Evolutionary conservation across 129 eudicot species (phyloP).

Genomic region (Centrapalus pauciflorus): DNA sequence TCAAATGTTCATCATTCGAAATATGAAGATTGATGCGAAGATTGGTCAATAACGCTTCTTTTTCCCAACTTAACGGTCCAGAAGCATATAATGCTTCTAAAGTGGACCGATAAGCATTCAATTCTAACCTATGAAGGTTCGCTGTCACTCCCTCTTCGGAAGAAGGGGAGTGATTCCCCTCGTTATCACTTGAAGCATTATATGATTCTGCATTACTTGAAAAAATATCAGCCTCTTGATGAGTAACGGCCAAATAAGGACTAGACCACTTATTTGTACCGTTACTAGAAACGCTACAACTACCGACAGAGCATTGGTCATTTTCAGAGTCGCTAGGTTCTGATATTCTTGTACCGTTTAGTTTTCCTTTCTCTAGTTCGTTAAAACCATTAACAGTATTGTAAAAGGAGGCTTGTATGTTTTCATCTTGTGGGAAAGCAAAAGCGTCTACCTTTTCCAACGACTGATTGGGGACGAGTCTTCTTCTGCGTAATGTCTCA

Average conservation of each 20-base stretch:
- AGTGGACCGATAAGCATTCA: slow-evolving; percentile 87
- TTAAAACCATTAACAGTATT: slow-evolving; percentile 20
- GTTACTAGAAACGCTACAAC: slow-evolving; percentile 51
- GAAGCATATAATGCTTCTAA: slow-evolving; percentile 80
- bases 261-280: slow-evolving; percentile 27
- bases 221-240: slow-evolving; percentile 31
- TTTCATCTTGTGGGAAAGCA: slow-evolving; percentile 38
- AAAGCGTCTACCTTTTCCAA: slow-evolving; percentile 58
- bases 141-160: slow-evolving; percentile 34
- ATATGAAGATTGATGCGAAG: slow-evolving; percentile 82
- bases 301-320: slow-evolving; percentile 67
- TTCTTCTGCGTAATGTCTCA: slow-evolving; percentile 33
- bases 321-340: slow-evolving; percentile 40
- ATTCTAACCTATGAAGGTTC: slow-evolving; percentile 67
- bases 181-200: slow-evolving; percentile 31
- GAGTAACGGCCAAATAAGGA: slow-evolving; percentile 19
- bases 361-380: slow-evolving; percentile 29
- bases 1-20: slow-evolving; percentile 93
- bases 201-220: slow-evolving; percentile 73
- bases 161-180: slow-evolving; percentile 18
- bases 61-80: slow-evolving; percentile 96
- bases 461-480: slow-evolving; percentile 23
- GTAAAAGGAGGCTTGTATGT: slow-evolving; percentile 32
- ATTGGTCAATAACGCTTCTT: slow-evolving; percentile 79
- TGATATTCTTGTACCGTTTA: slow-evolving; percentile 35